phyloP scores from a whole-genome alignment of 2,329 filamentous ascomycete species.

The Truncatella angustata region DNA sequence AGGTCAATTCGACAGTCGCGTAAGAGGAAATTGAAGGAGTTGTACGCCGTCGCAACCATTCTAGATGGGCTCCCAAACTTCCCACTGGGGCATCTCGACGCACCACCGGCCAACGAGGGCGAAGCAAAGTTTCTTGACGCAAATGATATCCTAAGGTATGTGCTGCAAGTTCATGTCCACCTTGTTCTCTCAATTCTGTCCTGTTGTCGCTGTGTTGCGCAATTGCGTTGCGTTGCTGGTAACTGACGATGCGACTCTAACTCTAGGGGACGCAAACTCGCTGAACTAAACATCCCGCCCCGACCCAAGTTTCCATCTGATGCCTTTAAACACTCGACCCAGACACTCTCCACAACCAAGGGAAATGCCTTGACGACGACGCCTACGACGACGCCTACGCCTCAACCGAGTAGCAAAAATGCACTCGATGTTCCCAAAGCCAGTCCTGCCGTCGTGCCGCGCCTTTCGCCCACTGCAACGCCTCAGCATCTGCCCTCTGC shows the following conservation, averaged over 20 bases:
- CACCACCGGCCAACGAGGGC: conserved; percentile 47
- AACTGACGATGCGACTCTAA: conserved; percentile 18
- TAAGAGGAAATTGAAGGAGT: conserved; percentile 86
- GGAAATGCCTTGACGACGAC: conserved; percentile 16
- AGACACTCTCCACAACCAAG: conserved; percentile 5
- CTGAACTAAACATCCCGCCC: conserved; percentile 52
- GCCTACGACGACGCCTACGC: conserved; percentile 25
- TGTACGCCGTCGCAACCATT: conserved; percentile 77
- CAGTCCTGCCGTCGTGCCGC: not conserved
- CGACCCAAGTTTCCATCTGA: conserved; percentile 45
- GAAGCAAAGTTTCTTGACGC: conserved; percentile 57
- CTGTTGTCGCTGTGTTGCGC: conserved; percentile 12
- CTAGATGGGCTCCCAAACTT: conserved; percentile 59
- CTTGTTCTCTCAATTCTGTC: conserved; percentile 15
- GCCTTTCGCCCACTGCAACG: not conserved
- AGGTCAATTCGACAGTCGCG: conserved; percentile 77
- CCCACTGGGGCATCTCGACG: conserved; percentile 56
- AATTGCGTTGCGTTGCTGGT: conserved; percentile 10
- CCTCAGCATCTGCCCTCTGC: not conserved
- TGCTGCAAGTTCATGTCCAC: too few species aligned
- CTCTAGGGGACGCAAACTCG: conserved; percentile 45
- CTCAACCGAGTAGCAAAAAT: too few species aligned
- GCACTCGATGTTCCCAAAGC: not conserved
- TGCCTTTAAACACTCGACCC: conserved; percentile 22
- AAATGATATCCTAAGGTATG: too few species aligned